A percentile compares a stretch with the other conserved stretches of the same genome.
These are phyloP conservation scores for Phaeomoniella chlamydospora DNA, from an alignment of 2,329 filamentous ascomycete genomes.

Conservation along the genomic window DNA sequence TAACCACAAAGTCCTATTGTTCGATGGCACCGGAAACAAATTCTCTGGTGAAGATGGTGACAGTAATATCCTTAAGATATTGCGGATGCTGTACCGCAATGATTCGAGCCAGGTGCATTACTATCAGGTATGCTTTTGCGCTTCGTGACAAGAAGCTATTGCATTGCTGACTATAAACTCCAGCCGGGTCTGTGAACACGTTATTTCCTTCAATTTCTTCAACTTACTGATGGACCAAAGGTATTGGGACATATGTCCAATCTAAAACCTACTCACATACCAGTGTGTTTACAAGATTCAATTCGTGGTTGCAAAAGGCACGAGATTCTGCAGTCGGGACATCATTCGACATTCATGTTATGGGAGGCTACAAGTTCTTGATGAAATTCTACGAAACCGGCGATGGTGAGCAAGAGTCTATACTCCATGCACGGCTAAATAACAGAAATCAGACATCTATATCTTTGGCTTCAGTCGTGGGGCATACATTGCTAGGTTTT, in stretches of 20 bases:
- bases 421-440: no score
- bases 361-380: constrained; percentile 67
- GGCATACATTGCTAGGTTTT: constrained; percentile 56
- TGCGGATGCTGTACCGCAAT: constrained; percentile 18
- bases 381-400: constrained; percentile 56
- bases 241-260: constrained; percentile 60
- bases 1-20: no score
- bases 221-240: constrained; percentile 26
- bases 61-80: constrained; percentile 32
- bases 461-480: constrained; percentile 62
- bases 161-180: no score
- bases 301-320: constrained; percentile 50
- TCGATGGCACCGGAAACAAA: constrained; percentile 29
- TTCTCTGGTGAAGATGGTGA: constrained; percentile 27
- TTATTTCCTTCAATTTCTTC: neutral
- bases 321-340: constrained; percentile 70
- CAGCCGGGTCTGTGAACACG: no score
- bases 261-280: constrained; percentile 42
- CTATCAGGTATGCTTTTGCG: constrained; percentile 7
- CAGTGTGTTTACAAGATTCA: constrained; percentile 35
- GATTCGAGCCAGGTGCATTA: constrained; percentile 11
- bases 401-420: constrained; percentile 49
- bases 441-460: no score
- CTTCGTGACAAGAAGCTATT: neutral
- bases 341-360: constrained; percentile 69